Evolutionary conservation across 2,329 filamentous ascomycete species (phyloP).

Genomic region (Aspergillus glaucus): DNA sequence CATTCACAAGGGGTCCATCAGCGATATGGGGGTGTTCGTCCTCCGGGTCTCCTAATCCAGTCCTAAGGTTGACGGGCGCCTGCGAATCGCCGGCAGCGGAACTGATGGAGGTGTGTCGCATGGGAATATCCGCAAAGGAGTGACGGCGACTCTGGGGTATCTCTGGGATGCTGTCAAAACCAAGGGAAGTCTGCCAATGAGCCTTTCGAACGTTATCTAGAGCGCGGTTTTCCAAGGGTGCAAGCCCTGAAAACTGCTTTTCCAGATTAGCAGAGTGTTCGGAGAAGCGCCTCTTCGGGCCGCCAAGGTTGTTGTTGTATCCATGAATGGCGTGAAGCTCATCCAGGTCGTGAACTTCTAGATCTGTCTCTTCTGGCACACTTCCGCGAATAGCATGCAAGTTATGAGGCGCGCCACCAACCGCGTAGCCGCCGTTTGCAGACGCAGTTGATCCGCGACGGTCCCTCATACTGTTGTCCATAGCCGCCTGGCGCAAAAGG

Average conservation of each 20-base stretch:
- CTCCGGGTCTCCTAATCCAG: conserved; percentile 28
- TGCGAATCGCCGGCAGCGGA: conserved; percentile 29
- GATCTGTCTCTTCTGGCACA: conserved; percentile 40
- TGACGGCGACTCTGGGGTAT: conserved; percentile 46
- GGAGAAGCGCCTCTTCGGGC: conserved; percentile 36
- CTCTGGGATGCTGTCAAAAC: conserved; percentile 42
- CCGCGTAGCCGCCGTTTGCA: conserved; percentile 26
- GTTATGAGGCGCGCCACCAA: conserved; percentile 25
- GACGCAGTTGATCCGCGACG: conserved; percentile 38
- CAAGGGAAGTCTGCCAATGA: conserved; percentile 47
- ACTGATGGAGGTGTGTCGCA: conserved; percentile 40
- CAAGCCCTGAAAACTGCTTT: conserved; percentile 32
- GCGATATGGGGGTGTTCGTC: conserved; percentile 31
- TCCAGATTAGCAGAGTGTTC: conserved; percentile 39
- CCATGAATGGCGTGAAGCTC: conserved; percentile 35
- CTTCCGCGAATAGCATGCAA: conserved; percentile 36
- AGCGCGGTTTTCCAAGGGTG: conserved; percentile 36
- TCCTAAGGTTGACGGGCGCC: conserved; percentile 11
- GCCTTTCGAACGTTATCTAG: conserved; percentile 42
- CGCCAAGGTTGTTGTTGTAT: conserved; percentile 34
- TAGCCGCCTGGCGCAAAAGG: conserved; percentile 38
- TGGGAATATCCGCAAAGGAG: conserved; percentile 47
- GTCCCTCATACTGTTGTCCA: conserved; percentile 34
- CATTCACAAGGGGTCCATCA: conserved; percentile 30
- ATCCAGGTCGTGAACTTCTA: conserved; percentile 40